phyloP scores from a whole-genome alignment of 108 stramenopile genomes.

The Conticribra weissflogii region DNA sequence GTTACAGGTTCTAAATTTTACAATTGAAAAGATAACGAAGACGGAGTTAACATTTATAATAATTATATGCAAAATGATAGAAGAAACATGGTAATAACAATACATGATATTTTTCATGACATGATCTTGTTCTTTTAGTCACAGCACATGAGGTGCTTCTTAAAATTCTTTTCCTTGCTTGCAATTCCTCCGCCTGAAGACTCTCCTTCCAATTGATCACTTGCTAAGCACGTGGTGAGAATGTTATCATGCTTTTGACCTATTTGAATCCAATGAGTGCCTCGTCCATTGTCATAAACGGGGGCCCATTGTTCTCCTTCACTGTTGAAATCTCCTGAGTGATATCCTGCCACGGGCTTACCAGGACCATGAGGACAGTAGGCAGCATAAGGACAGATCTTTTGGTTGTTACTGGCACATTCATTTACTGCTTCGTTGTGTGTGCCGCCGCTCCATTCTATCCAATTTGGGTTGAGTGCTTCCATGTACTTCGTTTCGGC shows the following conservation, averaged over 20 bases:
- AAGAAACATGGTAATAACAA: not conserved
- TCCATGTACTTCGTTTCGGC: not conserved
- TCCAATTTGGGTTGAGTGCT: slow-evolving; percentile 23
- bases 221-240: not conserved
- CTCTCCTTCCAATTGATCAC: not conserved
- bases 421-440: slow-evolving; percentile 25
- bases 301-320: slow-evolving; percentile 30
- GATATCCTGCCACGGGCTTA: slow-evolving; percentile 8
- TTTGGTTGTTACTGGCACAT: slow-evolving; percentile 19
- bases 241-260: not conserved
- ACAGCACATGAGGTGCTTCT: not conserved
- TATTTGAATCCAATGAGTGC: not conserved
- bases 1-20: no score
- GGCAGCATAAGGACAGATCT: slow-evolving; percentile 35
- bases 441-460: slow-evolving; percentile 38
- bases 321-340: slow-evolving; percentile 20
- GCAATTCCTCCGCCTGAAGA: not conserved
- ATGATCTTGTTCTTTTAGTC: not conserved
- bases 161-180: not conserved
- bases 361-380: slow-evolving; percentile 34
- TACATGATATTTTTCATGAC: no score
- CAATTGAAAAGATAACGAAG: no score
- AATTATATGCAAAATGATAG: not conserved
- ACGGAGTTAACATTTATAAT: no score
- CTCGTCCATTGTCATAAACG: not conserved